phyloP scores from a whole-genome alignment of 176 grass and related monocot genomes.

The Eleusine indica region DNA sequence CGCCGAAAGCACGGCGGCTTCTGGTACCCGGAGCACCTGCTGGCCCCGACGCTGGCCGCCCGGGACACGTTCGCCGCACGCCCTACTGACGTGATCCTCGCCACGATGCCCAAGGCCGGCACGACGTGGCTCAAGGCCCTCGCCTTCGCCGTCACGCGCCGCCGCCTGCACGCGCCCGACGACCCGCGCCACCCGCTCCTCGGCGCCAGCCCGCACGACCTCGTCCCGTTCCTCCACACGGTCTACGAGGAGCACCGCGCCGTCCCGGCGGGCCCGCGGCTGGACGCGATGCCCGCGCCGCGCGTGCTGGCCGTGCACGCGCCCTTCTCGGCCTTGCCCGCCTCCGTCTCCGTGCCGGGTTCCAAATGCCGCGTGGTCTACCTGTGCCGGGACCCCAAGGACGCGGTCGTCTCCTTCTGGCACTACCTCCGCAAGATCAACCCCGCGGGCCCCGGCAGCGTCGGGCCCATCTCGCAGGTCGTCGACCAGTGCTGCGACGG shows the following conservation, averaged over 20 bases:
- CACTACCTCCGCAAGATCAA: slow-evolving; percentile 34
- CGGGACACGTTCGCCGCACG: slow-evolving; percentile 45
- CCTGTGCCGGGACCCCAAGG: slow-evolving; percentile 63
- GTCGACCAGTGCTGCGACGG: slow-evolving; percentile 45
- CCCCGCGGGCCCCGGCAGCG: background rate
- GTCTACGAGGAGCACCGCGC: slow-evolving; percentile 3
- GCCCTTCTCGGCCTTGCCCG: slow-evolving; percentile 38
- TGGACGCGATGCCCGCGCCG: slow-evolving; percentile 32
- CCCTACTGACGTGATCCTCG: slow-evolving; percentile 54
- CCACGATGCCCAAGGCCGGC: slow-evolving; percentile 55
- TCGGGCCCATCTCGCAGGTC: slow-evolving; percentile 11
- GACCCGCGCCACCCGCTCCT: slow-evolving; percentile 49
- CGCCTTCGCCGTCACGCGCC: slow-evolving; percentile 42
- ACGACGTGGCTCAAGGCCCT: slow-evolving; percentile 72
- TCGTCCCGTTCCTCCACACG: slow-evolving; percentile 38
- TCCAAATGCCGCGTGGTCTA: slow-evolving; percentile 52
- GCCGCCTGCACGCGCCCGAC: background rate
- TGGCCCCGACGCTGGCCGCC: slow-evolving; percentile 30
- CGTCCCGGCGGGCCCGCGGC: background rate
- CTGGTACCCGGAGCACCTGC: slow-evolving; percentile 53
- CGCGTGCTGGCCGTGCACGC: slow-evolving; percentile 52
- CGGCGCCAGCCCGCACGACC: slow-evolving; percentile 31
- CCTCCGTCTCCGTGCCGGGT: slow-evolving; percentile 28
- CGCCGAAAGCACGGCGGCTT: slow-evolving; percentile 37
- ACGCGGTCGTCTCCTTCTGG: slow-evolving; percentile 53